These are phyloP conservation scores for Leishmania tarentolae DNA, from an alignment of 208 protist species.

Conservation along the genomic window DNA sequence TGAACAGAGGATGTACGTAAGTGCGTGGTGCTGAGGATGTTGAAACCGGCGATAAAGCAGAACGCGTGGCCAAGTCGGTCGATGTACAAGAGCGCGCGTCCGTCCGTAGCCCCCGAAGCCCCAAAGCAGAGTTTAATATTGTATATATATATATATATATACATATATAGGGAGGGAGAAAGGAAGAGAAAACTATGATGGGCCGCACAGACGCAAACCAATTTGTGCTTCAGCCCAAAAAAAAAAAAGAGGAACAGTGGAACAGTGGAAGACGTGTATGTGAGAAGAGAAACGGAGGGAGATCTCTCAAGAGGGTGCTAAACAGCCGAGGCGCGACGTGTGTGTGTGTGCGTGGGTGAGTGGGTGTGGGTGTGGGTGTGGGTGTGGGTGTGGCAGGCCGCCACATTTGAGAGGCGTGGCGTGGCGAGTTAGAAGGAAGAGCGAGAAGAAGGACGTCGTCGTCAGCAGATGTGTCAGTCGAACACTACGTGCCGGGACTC, in stretches of 20 bases:
- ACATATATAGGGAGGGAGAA: too few relatives aligned
- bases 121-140: background rate
- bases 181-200: too few relatives aligned
- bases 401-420: too few relatives aligned
- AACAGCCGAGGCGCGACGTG: background rate
- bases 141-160: too few relatives aligned
- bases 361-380: background rate
- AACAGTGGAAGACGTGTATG: background rate
- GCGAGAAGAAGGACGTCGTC: background rate
- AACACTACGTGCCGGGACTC: background rate
- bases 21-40: background rate
- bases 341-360: background rate
- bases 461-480: background rate
- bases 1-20: background rate
- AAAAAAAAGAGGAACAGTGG: conserved; percentile 12
- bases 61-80: too few relatives aligned
- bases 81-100: background rate
- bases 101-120: too few relatives aligned
- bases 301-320: background rate
- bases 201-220: too few relatives aligned
- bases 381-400: background rate
- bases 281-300: background rate
- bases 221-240: background rate
- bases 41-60: too few relatives aligned
- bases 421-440: background rate